These are phyloP conservation scores for Pyropia yezoensis DNA, from an alignment of 23 red algal genomes.

Conservation along the genomic window DNA sequence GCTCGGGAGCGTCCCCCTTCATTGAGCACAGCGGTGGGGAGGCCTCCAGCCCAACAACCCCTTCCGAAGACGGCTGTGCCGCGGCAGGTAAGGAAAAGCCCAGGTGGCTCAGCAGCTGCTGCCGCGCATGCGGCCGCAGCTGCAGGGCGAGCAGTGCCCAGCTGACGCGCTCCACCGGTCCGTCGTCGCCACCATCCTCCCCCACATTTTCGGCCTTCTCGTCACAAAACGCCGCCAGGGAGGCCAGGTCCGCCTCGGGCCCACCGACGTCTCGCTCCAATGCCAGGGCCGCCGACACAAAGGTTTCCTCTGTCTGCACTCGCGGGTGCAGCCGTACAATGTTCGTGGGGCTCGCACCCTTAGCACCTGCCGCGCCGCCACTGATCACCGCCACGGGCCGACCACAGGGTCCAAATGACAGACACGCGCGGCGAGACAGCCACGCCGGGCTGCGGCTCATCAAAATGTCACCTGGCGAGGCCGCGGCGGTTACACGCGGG, in stretches of 20 bases:
- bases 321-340: slow-evolving; percentile 8
- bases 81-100: too few species aligned
- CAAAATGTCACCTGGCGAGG: slow-evolving; percentile 17
- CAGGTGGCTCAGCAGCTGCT: too few species aligned
- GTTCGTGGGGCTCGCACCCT: not conserved
- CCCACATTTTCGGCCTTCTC: slow-evolving; percentile 19
- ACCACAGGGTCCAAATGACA: slow-evolving; percentile 59
- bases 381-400: slow-evolving; percentile 12
- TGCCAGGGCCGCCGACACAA: slow-evolving; percentile 3
- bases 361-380: slow-evolving; percentile 10
- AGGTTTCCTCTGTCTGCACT: slow-evolving; percentile 7
- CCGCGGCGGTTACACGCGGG: slow-evolving; percentile 14
- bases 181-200: too few species aligned
- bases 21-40: slow-evolving; percentile 37
- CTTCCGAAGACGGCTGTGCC: too few species aligned
- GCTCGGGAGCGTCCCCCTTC: slow-evolving; percentile 25
- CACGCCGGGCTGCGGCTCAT: slow-evolving; percentile 49
- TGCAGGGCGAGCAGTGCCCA: too few species aligned
- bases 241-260: slow-evolving; percentile 36
- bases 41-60: slow-evolving; percentile 23
- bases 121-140: too few species aligned
- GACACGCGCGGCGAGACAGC: slow-evolving; percentile 27
- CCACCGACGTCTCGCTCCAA: slow-evolving; percentile 33
- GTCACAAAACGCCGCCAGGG: slow-evolving; percentile 21
- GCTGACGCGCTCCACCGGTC: too few species aligned